Evolutionary conservation across 1,284 basidiomycete species (phyloP).

Genomic region (Chiua sp.): DNA sequence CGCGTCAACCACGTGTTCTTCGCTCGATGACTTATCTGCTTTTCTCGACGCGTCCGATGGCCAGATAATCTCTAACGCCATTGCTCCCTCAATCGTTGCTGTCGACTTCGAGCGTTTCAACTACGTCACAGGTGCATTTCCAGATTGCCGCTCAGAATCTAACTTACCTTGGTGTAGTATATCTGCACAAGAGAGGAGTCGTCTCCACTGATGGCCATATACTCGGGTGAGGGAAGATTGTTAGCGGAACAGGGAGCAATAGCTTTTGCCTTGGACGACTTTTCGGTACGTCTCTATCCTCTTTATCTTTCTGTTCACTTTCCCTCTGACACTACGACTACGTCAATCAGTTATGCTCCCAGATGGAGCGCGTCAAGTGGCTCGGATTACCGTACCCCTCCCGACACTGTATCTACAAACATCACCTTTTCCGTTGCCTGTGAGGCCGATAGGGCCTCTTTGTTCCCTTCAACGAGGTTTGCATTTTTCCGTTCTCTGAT

Average conservation of each 20-base stretch:
- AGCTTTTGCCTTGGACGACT: slow-evolving; percentile 61
- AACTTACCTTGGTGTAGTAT: no score
- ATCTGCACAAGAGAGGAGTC: no score
- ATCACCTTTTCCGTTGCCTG: slow-evolving; percentile 75
- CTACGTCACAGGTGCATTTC: no score
- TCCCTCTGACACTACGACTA: slow-evolving; percentile 71
- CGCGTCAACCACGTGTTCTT: no score
- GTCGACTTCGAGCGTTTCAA: no score
- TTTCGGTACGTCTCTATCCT: slow-evolving; percentile 60
- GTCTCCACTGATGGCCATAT: no score
- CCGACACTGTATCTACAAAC: slow-evolving; percentile 53
- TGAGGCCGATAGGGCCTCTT: slow-evolving; percentile 56
- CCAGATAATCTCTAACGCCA: no score
- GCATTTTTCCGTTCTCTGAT: slow-evolving; percentile 72
- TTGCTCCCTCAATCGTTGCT: no score
- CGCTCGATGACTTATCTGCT: no score
- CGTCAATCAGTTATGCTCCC: slow-evolving; percentile 70
- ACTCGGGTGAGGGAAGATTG: no score
- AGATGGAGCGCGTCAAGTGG: slow-evolving; percentile 76
- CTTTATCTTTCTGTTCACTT: slow-evolving; percentile 17
- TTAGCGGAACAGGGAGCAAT: slow-evolving; percentile 65
- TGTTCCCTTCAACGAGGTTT: slow-evolving; percentile 64
- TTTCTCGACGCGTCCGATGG: no score
- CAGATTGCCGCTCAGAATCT: no score
- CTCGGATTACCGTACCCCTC: slow-evolving; percentile 56